Evolutionary conservation across 1,284 basidiomycete genomes (phyloP), one percentile per base, ranked within the genome.

Genomic region (Melampsora abietis-canadensis): DNA sequence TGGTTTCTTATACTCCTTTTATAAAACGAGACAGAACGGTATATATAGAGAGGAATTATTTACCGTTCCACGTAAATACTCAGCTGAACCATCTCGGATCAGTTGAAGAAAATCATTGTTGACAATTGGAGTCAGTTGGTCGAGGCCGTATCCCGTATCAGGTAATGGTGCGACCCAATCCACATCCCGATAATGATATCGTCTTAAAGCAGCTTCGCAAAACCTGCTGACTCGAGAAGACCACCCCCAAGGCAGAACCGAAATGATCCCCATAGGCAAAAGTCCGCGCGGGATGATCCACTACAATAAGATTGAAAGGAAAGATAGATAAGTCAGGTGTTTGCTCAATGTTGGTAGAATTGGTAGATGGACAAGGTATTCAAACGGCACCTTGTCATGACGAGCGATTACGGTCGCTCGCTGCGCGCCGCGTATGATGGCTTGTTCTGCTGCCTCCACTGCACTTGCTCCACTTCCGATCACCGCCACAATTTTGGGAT

Each of bases 401-500:
- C 61, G 31, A 72, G 68, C 15, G n/a, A 54, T 54, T 1, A 54
- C 12, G 24, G 51, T 54, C n/a, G 17, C 51, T 54, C 12, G 51
- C 12, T 2, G 51, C 6, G 51, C 51, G 24, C 51, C 51, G 17
- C 51, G 51, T 27, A 21, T 40, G 6, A 75, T 64, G 44, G 72
- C 72, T 47, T 66, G 59, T 47, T 75, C 72, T 17, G 66, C 48
- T 21, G 72, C 65, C 48, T 75, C 72, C 8, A 75, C 72, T 27
- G 64, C 72, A 47, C 72, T 75, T 24, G 72, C 72, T n/a, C 72
- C 72, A n/a, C 72, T 63, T n/a, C 72, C 72, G 8, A 75, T 47
- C 14, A 66, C 64, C 14, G 59, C 72, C 12, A 75, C 72, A 1
- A 54, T 63, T n/a, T 75, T 66, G 12, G 37, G 54, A 63, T 51